Evolutionary conservation across 179 eudicot species (phyloP), one percentile per base, ranked within the genome.

Genomic region (Corrigiola litoralis): DNA sequence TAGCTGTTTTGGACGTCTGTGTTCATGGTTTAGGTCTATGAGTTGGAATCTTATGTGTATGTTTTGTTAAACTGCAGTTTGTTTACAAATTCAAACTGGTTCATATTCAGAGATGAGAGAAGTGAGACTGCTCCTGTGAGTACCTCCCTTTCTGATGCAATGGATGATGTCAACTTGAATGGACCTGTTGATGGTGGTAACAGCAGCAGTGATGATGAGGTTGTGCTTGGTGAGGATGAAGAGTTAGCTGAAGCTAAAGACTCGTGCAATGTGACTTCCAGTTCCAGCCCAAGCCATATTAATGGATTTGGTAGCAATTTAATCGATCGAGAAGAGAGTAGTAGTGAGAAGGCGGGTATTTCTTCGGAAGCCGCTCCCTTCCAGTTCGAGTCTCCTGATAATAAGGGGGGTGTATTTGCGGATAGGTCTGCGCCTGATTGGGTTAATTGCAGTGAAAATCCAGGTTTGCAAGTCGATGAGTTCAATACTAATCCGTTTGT

Each of bases 21-120:
- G 28, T 34, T 13, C 18, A 13, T 57, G 21, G 18, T 4, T 40
- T 41, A 38, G 17, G 25, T n/a, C n/a, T n/a, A 60, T 27, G 51
- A 38, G 41, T 25, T 16, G 28, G 21, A 54, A 34, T 9, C 69
- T 72, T 53, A 68, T n/a, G 10, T 25, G 27, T 62, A 20, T 69
- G 45, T 61, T 65, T 32, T 46, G 62, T 47, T 21, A 32, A 68
- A 36, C 67, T 76, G 87, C 91, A 90, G 91, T 72, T 80, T 90
- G 83, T 94, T 94, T 76, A 94, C 99, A 33, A 94, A 90, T 75
- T 94, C 99, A 63, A 81, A 94, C 70, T 94, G 99, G 99, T 90
- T 94, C 81, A 82, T 96, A 33, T 90, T 90, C 82, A 88, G 88
- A 79, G 97, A 88, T 25, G 89, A 94, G 47, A 79, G 81, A 74